Evolutionary conservation across 148 eudicot genomes (phyloP), one percentile per base, ranked within the genome.

Genomic region (Rhododendron ovatum): DNA sequence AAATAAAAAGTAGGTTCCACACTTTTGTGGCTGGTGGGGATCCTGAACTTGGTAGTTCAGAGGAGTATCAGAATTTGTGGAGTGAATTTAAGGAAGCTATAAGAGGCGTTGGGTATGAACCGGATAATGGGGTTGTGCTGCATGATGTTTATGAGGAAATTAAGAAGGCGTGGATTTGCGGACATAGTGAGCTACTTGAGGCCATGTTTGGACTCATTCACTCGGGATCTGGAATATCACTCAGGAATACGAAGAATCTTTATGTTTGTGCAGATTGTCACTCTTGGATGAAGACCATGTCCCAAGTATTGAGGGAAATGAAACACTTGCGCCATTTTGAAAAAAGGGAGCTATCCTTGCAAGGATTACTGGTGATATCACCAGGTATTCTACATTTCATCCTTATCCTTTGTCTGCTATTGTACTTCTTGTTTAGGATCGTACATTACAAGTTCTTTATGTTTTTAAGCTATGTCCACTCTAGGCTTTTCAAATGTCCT

Each of bases 191-290:
- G 76, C 74, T 84, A 74, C 86, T 90, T 84, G 91, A 86, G 22
- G 71, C 88, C 15, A 84, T 88, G 80, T 88, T 83, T 86, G 91
- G 89, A 50, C 88, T 90, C 65, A 85, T 90, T 43, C 89, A 88
- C 37, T 88, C 87, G 5, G 84, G 86, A 53, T 78, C 83, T 35
- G 85, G 84, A 76, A 65, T 84, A 17, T 86, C 88, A 35, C 84
- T 90, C 28, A 85, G 88, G 85, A 88, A 86, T 50, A 86, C 84
- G 7, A 89, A 89, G 80, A 89, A 88, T 80, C 84, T 90, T 26
- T 86, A 87, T 67, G 88, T 88, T 86, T 90, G 91, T 84, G 50
- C 80, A 39, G 91, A 88, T 65, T 90, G 91, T 78, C 91, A 90
- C 55, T 75, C 84, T 57, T 88, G 87, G 88, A 86, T 88, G 87